These are phyloP conservation scores for Xerocomus spinulosus DNA, from an alignment of 768 basidiomycete species.

Conservation along the genomic window DNA sequence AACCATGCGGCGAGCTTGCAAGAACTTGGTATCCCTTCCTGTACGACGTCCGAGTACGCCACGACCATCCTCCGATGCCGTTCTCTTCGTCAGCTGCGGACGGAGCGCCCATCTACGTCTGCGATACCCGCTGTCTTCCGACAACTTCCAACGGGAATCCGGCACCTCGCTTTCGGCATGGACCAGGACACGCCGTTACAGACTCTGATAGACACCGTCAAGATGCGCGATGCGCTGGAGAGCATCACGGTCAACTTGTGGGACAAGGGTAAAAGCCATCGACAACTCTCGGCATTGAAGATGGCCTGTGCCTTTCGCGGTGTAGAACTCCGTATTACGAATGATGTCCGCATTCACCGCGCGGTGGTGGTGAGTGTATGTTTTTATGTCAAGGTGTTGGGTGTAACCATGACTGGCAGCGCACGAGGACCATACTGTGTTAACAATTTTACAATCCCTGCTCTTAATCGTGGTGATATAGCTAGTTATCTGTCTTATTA, in stretches of 20 bases:
- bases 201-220: conserved; percentile 52
- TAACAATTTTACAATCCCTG: conserved; percentile 13
- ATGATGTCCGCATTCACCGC: conserved; percentile 52
- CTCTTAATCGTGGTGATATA: conserved; percentile 16
- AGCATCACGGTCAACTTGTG: conserved; percentile 53
- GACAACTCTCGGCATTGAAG: conserved; percentile 50
- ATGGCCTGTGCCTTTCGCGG: conserved; percentile 63
- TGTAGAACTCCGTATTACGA: conserved; percentile 48
- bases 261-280: conserved; percentile 46
- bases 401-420: conserved; percentile 11
- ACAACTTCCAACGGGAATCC: conserved; percentile 43
- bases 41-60: conserved; percentile 44
- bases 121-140: conserved; percentile 39
- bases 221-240: conserved; percentile 39
- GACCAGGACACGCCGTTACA: conserved; percentile 52
- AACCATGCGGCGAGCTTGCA: conserved; percentile 46
- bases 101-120: conserved; percentile 50
- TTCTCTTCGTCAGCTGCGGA: conserved; percentile 49
- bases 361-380: conserved; percentile 41
- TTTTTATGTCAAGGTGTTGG: conserved; percentile 5
- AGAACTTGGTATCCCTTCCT: conserved; percentile 56
- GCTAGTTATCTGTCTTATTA: background rate
- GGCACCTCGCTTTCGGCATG: conserved; percentile 58
- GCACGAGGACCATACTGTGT: conserved; percentile 13
- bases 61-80: conserved; percentile 44